phyloP scores from a whole-genome alignment of 306 rosid species.

The Oemleria cerasiformis region DNA sequence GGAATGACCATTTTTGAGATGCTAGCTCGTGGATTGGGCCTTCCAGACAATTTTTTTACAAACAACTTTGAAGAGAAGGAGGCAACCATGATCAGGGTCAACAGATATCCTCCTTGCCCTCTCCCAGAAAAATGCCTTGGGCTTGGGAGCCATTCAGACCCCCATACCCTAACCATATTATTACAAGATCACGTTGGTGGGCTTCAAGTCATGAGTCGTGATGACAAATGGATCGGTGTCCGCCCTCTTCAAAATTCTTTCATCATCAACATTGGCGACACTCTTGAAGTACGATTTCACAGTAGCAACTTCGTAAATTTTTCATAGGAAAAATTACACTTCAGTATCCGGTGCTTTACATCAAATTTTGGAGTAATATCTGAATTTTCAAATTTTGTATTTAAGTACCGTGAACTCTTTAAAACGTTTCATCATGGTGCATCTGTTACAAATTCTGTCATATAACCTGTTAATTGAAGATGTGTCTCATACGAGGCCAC shows the following conservation, averaged over 20 bases:
- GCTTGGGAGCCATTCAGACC: conserved; percentile 22
- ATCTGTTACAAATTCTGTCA: too few relatives aligned
- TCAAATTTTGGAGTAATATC: too few relatives aligned
- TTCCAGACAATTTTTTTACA: not conserved
- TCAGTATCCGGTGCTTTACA: too few relatives aligned
- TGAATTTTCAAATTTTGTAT: too few relatives aligned
- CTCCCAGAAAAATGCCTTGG: conserved; percentile 23
- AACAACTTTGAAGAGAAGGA: conserved; percentile 6
- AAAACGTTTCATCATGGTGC: too few relatives aligned
- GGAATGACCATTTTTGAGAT: conserved; percentile 13
- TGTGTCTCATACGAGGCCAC: too few relatives aligned
- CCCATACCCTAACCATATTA: conserved; percentile 16
- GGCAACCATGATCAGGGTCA: conserved; percentile 16
- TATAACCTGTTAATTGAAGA: too few relatives aligned
- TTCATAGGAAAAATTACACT: too few relatives aligned
- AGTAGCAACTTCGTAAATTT: too few relatives aligned
- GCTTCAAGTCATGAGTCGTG: conserved; percentile 2
- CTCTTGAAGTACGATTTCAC: conserved; percentile 6
- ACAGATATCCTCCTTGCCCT: conserved; percentile 16
- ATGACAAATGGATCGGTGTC: conserved; percentile 16
- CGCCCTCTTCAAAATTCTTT: conserved; percentile 15
- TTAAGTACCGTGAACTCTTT: too few relatives aligned
- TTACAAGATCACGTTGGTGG: conserved; percentile 15
- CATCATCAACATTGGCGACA: conserved; percentile 16
- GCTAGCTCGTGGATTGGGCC: conserved; percentile 17